Evolutionary conservation across 768 basidiomycete species (phyloP).

Genomic region (Trametes sanguinea): DNA sequence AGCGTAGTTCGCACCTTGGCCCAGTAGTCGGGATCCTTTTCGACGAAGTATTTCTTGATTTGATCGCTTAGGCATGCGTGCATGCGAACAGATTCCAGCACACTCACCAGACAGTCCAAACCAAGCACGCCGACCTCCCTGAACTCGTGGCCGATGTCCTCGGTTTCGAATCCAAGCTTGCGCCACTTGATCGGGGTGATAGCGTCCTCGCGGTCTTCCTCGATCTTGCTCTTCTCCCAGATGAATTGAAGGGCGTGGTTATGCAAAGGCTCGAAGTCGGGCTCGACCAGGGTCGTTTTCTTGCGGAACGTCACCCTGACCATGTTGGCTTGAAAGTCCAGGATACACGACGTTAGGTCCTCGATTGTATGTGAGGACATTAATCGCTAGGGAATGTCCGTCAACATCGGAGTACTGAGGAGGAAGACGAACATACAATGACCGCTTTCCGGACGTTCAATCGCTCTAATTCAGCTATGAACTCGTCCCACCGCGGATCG

Average conservation of each 20-base stretch:
- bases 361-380: conserved; percentile 83
- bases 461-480: conserved; percentile 71
- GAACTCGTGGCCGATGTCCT: conserved; percentile 77
- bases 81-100: neutral
- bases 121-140: conserved; percentile 78
- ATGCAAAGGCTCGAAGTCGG: conserved; percentile 61
- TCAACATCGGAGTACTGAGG: conserved; percentile 1
- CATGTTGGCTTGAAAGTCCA: conserved; percentile 88
- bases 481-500: conserved; percentile 77
- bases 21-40: conserved; percentile 69
- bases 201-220: conserved; percentile 51
- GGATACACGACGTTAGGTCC: conserved; percentile 79
- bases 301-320: conserved; percentile 77
- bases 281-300: conserved; percentile 78
- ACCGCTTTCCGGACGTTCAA: conserved; percentile 82
- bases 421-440: conserved; percentile 53
- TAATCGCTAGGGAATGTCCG: conserved; percentile 53
- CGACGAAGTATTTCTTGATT: conserved; percentile 64
- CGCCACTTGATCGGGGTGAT: conserved; percentile 67
- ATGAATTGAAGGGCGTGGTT: conserved; percentile 60
- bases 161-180: conserved; percentile 74
- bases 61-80: neutral
- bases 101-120: conserved; percentile 73
- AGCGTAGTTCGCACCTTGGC: conserved; percentile 52
- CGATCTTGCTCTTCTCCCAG: conserved; percentile 64